These are phyloP conservation scores for Candida berthetii DNA, from an alignment of 805 yeast genomes.

Conservation along the genomic window DNA sequence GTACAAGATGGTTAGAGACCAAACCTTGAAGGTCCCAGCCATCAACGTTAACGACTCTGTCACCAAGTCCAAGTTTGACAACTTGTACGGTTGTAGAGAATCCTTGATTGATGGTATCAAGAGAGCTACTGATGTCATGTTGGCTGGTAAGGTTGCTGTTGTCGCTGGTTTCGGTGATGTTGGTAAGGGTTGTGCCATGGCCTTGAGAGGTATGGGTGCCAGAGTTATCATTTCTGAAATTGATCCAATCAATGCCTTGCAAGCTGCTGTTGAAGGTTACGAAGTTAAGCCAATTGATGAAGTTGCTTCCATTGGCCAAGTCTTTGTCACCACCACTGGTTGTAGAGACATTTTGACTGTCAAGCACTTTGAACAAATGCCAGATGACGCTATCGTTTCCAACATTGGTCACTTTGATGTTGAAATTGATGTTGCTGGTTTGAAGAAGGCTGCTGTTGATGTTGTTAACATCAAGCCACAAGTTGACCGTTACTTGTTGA, in stretches of 20 bases:
- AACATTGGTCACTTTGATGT: constrained; percentile 99
- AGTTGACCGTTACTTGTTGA: constrained; percentile 93
- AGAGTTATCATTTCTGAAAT: constrained; percentile 95
- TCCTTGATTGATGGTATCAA: constrained; percentile 97
- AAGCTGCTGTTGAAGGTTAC: constrained; percentile 99
- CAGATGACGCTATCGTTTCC: constrained; percentile 99
- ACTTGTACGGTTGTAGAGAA: constrained; percentile 99
- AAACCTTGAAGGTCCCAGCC: constrained; percentile 93
- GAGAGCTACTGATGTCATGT: constrained; percentile 99
- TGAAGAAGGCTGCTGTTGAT: constrained; percentile 88
- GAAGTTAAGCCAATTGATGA: constrained; percentile 95
- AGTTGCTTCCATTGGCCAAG: constrained; percentile 89
- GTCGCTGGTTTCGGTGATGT: constrained; percentile 99
- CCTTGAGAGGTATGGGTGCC: constrained; percentile 98
- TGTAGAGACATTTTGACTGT: constrained; percentile 97
- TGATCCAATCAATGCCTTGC: constrained; percentile 98
- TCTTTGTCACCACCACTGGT: constrained; percentile 98
- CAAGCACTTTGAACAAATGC: constrained; percentile 85
- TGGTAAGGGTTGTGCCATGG: constrained; percentile 99
- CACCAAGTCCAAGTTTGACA: constrained; percentile 98
- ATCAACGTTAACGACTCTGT: constrained; percentile 98
- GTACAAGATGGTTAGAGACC: constrained; percentile 91
- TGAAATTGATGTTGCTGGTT: constrained; percentile 99
- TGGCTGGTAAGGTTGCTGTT: constrained; percentile 98
- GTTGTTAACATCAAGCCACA: constrained; percentile 98